phyloP scores from a whole-genome alignment of 2,329 filamentous ascomycete species.

The Monosporascus ibericus region DNA sequence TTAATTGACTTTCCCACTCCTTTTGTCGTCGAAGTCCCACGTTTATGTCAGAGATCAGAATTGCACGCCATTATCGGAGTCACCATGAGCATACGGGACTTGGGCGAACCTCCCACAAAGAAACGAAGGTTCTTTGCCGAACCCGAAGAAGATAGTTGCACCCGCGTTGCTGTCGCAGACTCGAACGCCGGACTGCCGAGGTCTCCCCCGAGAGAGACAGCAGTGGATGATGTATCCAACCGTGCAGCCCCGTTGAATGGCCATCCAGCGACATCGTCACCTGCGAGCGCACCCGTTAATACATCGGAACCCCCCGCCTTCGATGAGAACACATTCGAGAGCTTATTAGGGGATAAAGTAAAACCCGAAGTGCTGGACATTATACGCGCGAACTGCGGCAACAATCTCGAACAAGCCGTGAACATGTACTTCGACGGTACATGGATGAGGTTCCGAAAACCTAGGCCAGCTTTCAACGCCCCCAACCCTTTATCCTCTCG shows the following conservation, averaged over 20 bases:
- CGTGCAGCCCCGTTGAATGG: neutral
- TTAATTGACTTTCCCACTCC: neutral
- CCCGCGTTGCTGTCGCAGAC: constrained; percentile 8
- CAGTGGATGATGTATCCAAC: constrained; percentile 14
- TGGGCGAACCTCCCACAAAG: constrained; percentile 28
- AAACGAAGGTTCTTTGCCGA: constrained; percentile 37
- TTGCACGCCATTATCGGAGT: neutral
- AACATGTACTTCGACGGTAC: constrained; percentile 68
- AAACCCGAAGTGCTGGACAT: constrained; percentile 38
- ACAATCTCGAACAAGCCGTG: constrained; percentile 55
- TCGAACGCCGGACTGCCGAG: constrained; percentile 10
- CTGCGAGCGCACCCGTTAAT: constrained; percentile 6
- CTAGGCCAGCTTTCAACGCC: constrained; percentile 12
- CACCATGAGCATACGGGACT: constrained; percentile 33
- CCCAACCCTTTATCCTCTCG: constrained; percentile 5
- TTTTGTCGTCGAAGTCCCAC: neutral
- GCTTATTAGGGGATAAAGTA: constrained; percentile 54
- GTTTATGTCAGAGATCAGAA: too few relatives aligned
- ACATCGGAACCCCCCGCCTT: constrained; percentile 34
- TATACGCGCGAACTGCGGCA: constrained; percentile 48
- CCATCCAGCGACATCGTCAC: neutral
- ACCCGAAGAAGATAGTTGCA: constrained; percentile 18
- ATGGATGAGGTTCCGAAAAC: constrained; percentile 46
- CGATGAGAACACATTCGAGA: constrained; percentile 52
- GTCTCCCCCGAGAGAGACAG: constrained; percentile 14